These are phyloP conservation scores for Talaromyces sp. DNA, from an alignment of 2,329 filamentous ascomycete species.

Conservation along the genomic window DNA sequence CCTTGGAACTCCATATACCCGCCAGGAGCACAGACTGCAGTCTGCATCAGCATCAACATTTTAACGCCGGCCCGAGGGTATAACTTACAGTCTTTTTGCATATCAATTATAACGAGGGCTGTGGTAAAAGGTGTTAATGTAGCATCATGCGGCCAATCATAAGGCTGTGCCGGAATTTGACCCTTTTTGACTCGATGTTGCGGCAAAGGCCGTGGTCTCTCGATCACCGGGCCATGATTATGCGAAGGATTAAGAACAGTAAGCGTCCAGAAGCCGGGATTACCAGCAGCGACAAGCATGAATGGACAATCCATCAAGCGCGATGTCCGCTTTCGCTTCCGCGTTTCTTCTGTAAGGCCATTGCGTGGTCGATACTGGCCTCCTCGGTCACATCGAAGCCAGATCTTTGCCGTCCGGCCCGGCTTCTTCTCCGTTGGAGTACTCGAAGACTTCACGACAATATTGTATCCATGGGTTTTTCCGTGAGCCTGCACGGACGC, in stretches of 20 bases:
- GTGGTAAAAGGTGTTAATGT: slow-evolving; percentile 41
- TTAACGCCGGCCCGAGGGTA: background rate
- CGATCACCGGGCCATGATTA: slow-evolving; percentile 38
- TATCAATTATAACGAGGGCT: slow-evolving; percentile 43
- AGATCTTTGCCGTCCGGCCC: slow-evolving; percentile 39
- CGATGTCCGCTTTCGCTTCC: slow-evolving; percentile 39
- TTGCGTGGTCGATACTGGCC: slow-evolving; percentile 42
- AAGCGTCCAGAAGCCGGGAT: slow-evolving; percentile 40
- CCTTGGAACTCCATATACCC: slow-evolving; percentile 44
- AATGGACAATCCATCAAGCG: slow-evolving; percentile 42
- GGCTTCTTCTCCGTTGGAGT: slow-evolving; percentile 42
- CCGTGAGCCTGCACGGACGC: slow-evolving; percentile 37
- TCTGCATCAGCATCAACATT: slow-evolving; percentile 6
- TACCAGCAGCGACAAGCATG: slow-evolving; percentile 39
- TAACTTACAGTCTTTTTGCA: slow-evolving; percentile 44
- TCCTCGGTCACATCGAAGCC: slow-evolving; percentile 41
- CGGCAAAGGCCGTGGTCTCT: slow-evolving; percentile 35
- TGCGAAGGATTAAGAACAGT: slow-evolving; percentile 38
- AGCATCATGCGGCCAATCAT: slow-evolving; percentile 44
- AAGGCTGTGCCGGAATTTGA: slow-evolving; percentile 36
- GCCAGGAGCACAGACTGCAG: slow-evolving; percentile 38
- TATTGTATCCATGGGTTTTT: slow-evolving; percentile 40
- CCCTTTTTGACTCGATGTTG: slow-evolving; percentile 42
- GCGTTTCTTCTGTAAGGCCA: slow-evolving; percentile 41
- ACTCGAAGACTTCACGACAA: slow-evolving; percentile 43